Base-by-base conservation (phyloP, 305 asterid genomes). In the Fraxinus albicans region DNA sequence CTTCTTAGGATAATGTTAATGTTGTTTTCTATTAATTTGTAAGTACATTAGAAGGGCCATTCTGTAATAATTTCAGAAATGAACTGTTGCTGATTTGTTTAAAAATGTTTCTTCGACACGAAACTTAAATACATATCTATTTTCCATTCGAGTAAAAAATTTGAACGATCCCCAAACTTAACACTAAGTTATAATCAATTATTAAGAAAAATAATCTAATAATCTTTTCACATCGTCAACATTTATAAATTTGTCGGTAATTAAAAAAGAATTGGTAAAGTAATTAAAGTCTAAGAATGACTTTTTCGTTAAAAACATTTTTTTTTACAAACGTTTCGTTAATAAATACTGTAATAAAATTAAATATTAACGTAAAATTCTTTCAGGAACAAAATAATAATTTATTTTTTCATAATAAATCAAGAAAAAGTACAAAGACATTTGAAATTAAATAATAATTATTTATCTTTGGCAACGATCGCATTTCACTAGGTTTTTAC, bases 31-130 rank as follows among this genome's bases (percentile, higher is more conserved):
- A 50, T 1, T 79, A 34, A 4, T 34, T 34, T 34, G 81, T 78
- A 36, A 67, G 44, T 7, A 72, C 70, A 29, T 10, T 6, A 60
- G 23, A 47, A 79, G 79, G 23, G 17, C 78, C 19, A 36, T 55
- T 82, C 73, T 83, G 86, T 81, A 88, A 76, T 84, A 82, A 81
- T 36, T 35, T 80, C 25, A 25, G 78, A 80, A 58, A 58, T 76
- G 77, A 80, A 81, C n/a, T 2, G 50, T 42, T 42, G 50, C 50
- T 42, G 50, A 42, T 42, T 42, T 15, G 50, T 9, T 9, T 40
- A 1, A 40, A 40, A 40, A 0, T 1, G 3, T 9, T 40, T 40
- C 13, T 8, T 40, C 47, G 10, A 8, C 10, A 7, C 44, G 10
- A 38, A 7, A 38, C 10, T 38, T 38, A 36, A 36, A 36, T 36